Evolutionary conservation across 352 stramenopile genomes (phyloP), one percentile per base, ranked within the genome.

Genomic region (Pythium insidiosum): DNA sequence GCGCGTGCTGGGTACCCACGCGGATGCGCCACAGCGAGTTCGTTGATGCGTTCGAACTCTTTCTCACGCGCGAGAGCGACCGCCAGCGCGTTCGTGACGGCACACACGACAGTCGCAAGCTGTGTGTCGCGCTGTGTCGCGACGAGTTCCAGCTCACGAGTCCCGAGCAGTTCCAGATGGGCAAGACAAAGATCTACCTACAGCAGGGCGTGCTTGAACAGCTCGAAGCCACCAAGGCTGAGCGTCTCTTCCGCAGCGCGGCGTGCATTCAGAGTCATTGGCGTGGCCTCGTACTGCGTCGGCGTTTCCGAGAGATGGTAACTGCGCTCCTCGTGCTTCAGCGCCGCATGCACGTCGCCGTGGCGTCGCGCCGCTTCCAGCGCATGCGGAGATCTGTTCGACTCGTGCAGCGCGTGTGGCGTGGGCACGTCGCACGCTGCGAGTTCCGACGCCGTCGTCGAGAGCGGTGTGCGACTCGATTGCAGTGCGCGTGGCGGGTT

Each of bases 141-240:
- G 7, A 54, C 57, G 47, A 76, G 25, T 86, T 89, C 43, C 58
- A 74, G 38, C 61, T 89, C 15, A 51, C 60, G 22, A 73, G 55
- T 6, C 80, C 80, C 0, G 62, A 81, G 19, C 72, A 93, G 50
- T 90, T 70, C 41, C 77, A 90, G 41, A 85, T 93, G 71, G 80
- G 80, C 6, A 63, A 68, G 53, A 87, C 75, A 18, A 90, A 90
- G 58, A 89, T 93, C 38, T 93, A 90, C 61, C 59, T 93, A n/a
- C 77, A 90, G 40, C 76, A 87, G 35, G 80, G 80, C 20, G 69
- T 93, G 21, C 61, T 89, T 4, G 77, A 89, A 39, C 73, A 63
- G 18, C 59, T 90, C 5, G 77, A 90, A 45, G 62, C 69, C 5
- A 60, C 61, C 7, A 80, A 78, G 29, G 75, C 75, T 3, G 58